Base-by-base conservation (phyloP, 2,329 filamentous ascomycete genomes). In the Fusarium sp. region DNA sequence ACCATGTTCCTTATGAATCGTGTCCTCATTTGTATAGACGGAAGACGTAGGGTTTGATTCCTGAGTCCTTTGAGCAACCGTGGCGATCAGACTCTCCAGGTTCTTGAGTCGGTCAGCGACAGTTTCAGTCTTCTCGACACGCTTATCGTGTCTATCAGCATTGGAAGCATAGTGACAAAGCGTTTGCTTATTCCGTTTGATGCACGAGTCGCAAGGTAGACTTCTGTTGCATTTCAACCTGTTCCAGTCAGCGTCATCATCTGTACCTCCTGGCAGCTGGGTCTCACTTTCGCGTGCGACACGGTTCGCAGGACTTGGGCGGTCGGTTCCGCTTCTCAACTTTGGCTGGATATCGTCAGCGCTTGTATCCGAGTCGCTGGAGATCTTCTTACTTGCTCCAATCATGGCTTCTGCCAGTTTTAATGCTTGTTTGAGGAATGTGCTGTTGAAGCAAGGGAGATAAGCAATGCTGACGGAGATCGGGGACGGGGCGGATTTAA, bases 231-330 rank as follows among this genome's bases (percentile, higher is more conserved):
- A 83, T 39, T 81, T 81, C 13, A 81, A 52, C 39, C 81, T 83
- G 2, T 20, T 3, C 2, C 17, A 3, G 42, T 66, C 8, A 70
- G 24, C 2, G 0, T 7, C 20, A 14, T n/a, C 20, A 6, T 12
- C 77, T 33, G 4, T 33, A 12, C 5, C 31, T 33, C 31, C 31
- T 33, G 31, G 31, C 12, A 33, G 31, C 12, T 31, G 28, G 28
- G 28, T 13, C 31, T 47, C 55, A 82, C 80, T 82, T 82, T 55
- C 80, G 78, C 9, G 71, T 65, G 18, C 81, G 79, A 54, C 81
- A 83, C 6, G 77, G 79, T 65, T 82, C 80, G 41, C 81, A 83
- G 3, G 81, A 82, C 20, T 79, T 77, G 7, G 81, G 81, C 13
- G 79, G 80, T 12, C 81, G 70, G 24, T 81, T 81, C 9, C 81